These are phyloP conservation scores for Monilinia fructigena DNA, from an alignment of 2,329 filamentous ascomycete genomes.

Conservation along the genomic window DNA sequence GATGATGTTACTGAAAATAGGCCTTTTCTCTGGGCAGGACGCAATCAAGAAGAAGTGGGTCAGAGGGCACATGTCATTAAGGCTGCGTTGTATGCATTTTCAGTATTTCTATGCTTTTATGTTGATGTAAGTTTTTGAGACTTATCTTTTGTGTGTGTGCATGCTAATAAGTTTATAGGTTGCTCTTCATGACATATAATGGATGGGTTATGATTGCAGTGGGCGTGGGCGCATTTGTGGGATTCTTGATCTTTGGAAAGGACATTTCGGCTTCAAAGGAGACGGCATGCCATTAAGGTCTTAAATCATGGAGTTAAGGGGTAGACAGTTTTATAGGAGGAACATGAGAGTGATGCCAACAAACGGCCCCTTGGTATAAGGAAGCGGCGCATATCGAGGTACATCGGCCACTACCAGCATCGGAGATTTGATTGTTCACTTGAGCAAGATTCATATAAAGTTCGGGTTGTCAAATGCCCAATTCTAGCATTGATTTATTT, in stretches of 20 bases:
- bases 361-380: constrained; percentile 64
- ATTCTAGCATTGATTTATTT: background rate
- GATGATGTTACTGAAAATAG: constrained; percentile 57
- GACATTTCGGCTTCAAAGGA: constrained; percentile 72
- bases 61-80: constrained; percentile 75
- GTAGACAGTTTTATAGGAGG: constrained; percentile 44
- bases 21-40: constrained; percentile 69
- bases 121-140: constrained; percentile 76
- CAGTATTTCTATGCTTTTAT: constrained; percentile 99
- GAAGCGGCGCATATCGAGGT: constrained; percentile 54
- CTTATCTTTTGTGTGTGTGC: background rate
- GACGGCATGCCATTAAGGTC: constrained; percentile 76
- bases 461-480: background rate
- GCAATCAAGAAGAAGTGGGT: constrained; percentile 60
- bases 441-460: background rate
- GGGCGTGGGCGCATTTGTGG: constrained; percentile 81
- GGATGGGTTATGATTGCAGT: constrained; percentile 96
- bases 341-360: constrained; percentile 71
- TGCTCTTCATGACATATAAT: constrained; percentile 99
- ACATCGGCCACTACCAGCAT: constrained; percentile 53
- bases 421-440: constrained; percentile 20
- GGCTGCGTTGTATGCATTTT: constrained; percentile 79
- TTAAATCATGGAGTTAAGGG: background rate
- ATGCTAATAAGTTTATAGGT: constrained; percentile 54
- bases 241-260: constrained; percentile 79